Base-by-base conservation (phyloP, 2,329 filamentous ascomycete species). In the Neonectria magnoliae region DNA sequence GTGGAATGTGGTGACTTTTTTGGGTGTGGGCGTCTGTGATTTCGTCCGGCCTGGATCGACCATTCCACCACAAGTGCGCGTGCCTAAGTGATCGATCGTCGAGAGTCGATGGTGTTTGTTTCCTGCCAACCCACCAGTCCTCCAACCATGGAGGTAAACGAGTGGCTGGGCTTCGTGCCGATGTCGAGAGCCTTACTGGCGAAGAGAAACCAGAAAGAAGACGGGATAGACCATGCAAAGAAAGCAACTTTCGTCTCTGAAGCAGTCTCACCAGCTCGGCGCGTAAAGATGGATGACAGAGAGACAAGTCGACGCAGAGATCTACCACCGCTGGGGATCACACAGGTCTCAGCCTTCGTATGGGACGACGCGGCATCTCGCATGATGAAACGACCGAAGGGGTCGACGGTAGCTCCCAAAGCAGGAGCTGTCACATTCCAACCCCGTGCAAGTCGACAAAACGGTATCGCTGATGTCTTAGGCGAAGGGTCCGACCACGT, bases 351-450 rank as follows among this genome's bases (percentile, higher is more conserved):
- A 55, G 38, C 42, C 33, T 20, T 27, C n/a, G 47, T 18, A 59
- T 29, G 31, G 27, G 42, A 29, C 38, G 16, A 25, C 55, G 41
- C 61, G 61, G 56, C 56, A 60, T 29, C 51, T 44, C n/a, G 25
- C 27, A 18, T 36, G 14, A 47, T 64, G 61, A 64, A 64, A 64
- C 61, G 50, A 6, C 61, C 44, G 42, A 64, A 44, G 61, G 61
- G 60, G 51, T 41, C 51, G 61, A 47, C 52, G 55, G 61, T 18
- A 29, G 51, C 54, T n/a, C 45, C 33, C 45, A 52, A 51, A 20
- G 56, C 56, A 56, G 51, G 38, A 51, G 50, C 42, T 54, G 60
- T 63, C 42, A 51, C 60, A 63, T 50, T 55, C 25, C 20, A 58
- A 50, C 60, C 60, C 60, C 60, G 55, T 58, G 33, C 41, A 48